These are phyloP conservation scores for Termitomyces sp. DNA, from an alignment of 768 basidiomycete species.

Conservation along the genomic window DNA sequence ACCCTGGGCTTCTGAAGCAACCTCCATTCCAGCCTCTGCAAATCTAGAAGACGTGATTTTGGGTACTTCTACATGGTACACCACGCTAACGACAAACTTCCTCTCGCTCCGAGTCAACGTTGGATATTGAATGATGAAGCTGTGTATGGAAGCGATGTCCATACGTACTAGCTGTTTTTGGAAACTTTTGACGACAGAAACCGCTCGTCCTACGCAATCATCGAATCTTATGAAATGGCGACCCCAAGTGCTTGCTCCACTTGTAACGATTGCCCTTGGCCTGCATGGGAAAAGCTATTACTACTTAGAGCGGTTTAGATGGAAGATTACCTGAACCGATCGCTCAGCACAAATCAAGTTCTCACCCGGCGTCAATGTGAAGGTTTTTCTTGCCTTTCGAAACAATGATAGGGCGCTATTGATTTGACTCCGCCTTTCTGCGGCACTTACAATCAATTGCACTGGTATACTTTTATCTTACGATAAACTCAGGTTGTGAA, in stretches of 20 bases:
- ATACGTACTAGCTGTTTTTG: neutral
- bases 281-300: neutral
- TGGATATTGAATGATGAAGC: neutral
- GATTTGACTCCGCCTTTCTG: neutral
- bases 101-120: neutral
- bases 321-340: too few species aligned
- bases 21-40: neutral
- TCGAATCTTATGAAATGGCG: neutral
- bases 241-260: too few species aligned
- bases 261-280: neutral
- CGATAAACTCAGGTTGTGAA: neutral
- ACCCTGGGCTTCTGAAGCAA: neutral
- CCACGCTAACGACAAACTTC: neutral
- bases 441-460: neutral
- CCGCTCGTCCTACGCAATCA: neutral
- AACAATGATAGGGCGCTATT: neutral
- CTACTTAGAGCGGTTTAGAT: too few species aligned
- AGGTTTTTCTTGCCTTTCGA: neutral
- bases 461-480: neutral
- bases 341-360: neutral
- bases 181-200: too few species aligned
- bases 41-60: neutral
- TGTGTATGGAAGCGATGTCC: neutral
- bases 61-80: neutral
- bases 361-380: neutral